Conservation (phyloP, 169 alveolate species). For the Blepharisma undulans region DNA sequence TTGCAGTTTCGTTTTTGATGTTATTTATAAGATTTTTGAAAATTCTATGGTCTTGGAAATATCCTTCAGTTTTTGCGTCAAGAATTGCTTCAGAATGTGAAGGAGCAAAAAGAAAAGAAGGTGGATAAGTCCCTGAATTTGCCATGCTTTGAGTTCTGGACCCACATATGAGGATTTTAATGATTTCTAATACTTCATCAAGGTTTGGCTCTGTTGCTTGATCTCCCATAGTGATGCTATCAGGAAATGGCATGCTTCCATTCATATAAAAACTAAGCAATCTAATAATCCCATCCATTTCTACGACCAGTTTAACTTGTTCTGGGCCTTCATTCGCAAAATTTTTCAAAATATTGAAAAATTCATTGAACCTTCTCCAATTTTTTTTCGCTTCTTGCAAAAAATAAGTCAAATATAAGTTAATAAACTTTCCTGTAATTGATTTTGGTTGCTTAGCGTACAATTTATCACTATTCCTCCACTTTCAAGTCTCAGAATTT, state of each 20-base stretch:
- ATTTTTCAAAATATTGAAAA: constrained; percentile 50
- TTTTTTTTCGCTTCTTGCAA: constrained; percentile 47
- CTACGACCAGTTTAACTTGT: neutral
- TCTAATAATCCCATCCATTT: neutral
- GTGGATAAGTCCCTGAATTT: neutral
- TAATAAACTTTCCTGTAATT: constrained; percentile 50
- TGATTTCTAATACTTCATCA: neutral
- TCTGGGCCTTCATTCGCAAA: neutral
- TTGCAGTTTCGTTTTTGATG: neutral
- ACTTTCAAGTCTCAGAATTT: neutral
- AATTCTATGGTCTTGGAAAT: neutral
- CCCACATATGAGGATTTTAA: neutral
- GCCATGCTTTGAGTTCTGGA: neutral
- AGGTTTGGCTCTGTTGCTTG: neutral
- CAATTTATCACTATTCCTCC: neutral
- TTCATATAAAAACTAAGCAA: neutral
- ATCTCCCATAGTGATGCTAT: neutral
- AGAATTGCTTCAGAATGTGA: neutral
- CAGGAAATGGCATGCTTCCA: neutral
- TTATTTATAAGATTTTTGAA: neutral
- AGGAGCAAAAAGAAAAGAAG: neutral
- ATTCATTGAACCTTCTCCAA: constrained; percentile 60
- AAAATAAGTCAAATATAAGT: constrained; percentile 43
- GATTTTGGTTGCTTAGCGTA: neutral
- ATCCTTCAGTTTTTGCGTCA: neutral